Evolutionary conservation across 129 eudicot species (phyloP).

Genomic region (Flaveria sonorensis): DNA sequence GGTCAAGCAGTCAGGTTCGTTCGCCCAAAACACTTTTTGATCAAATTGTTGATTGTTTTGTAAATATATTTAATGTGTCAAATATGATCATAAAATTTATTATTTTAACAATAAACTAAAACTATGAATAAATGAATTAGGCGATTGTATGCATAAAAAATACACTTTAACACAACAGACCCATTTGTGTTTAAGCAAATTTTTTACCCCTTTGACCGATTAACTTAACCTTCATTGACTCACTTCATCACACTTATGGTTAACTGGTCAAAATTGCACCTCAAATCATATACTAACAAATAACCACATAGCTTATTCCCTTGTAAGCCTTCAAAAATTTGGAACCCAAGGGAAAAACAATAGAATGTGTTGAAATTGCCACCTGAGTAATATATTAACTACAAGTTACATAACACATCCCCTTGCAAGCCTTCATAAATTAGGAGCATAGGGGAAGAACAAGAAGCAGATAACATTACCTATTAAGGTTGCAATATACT

Average conservation of each 20-base stretch:
- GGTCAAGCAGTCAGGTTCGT: not conserved
- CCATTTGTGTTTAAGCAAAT: not conserved
- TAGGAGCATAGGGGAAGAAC: constrained; percentile 6
- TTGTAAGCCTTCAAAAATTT: constrained; percentile 14
- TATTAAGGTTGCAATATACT: constrained; percentile 23
- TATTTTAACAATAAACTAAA: not conserved
- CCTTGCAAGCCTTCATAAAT: constrained; percentile 18
- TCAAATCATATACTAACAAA: not conserved
- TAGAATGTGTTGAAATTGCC: not conserved
- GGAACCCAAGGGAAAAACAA: constrained; percentile 12
- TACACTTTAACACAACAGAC: not conserved
- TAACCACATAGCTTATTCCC: not conserved
- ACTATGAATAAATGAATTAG: not conserved
- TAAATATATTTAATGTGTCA: not conserved
- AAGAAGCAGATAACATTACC: constrained; percentile 21
- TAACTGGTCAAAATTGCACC: not conserved
- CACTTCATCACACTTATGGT: not conserved
- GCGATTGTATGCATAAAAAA: not conserved
- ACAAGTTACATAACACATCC: not conserved
- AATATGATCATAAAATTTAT: not conserved
- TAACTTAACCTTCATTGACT: not conserved
- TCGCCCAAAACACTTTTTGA: not conserved
- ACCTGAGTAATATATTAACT: not conserved
- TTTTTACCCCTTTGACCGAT: constrained; percentile 4
- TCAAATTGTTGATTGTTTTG: not conserved